Conservation (phyloP, 2,329 filamentous ascomycete genomes). For the Emmonsiellopsis sp. region DNA sequence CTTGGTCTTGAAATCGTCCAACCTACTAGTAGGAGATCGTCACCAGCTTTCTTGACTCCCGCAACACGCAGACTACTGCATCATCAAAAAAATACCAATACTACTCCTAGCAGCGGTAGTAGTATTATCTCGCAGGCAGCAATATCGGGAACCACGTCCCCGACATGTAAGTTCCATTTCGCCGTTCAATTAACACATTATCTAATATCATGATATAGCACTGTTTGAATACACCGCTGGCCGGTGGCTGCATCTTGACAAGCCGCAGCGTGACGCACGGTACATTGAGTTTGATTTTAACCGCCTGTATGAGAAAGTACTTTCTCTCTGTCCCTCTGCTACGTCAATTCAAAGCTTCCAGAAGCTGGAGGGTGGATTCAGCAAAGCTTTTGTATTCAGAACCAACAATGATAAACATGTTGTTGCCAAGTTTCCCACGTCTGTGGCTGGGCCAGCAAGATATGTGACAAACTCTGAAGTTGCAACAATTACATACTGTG, state of each 20-base stretch:
- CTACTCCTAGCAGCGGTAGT: neutral
- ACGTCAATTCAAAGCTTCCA: conserved; percentile 24
- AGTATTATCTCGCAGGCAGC: no score
- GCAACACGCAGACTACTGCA: conserved; percentile 1
- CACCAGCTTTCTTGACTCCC: neutral
- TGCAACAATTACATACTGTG: conserved; percentile 37
- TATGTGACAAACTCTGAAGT: conserved; percentile 23
- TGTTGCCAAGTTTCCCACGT: conserved; percentile 36
- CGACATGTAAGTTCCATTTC: conserved; percentile 7
- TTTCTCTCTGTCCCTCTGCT: conserved; percentile 30
- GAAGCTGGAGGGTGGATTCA: conserved; percentile 39
- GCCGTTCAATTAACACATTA: neutral
- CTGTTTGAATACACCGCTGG: conserved; percentile 25
- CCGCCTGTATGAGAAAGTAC: conserved; percentile 27
- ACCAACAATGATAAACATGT: conserved; percentile 29
- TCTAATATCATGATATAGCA: conserved; percentile 9
- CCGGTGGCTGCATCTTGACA: conserved; percentile 31
- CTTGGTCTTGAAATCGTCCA: conserved; percentile 1
- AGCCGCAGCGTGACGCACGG: conserved; percentile 26
- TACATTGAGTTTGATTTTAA: conserved; percentile 33
- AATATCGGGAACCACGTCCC: conserved; percentile 1
- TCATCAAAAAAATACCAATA: conserved; percentile 2
- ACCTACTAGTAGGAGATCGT: neutral
- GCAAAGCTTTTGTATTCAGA: conserved; percentile 36
- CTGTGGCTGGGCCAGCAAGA: conserved; percentile 27